These are phyloP conservation scores for Yamadazyma endophytica DNA, from an alignment of 805 yeast genomes.

Conservation along the genomic window DNA sequence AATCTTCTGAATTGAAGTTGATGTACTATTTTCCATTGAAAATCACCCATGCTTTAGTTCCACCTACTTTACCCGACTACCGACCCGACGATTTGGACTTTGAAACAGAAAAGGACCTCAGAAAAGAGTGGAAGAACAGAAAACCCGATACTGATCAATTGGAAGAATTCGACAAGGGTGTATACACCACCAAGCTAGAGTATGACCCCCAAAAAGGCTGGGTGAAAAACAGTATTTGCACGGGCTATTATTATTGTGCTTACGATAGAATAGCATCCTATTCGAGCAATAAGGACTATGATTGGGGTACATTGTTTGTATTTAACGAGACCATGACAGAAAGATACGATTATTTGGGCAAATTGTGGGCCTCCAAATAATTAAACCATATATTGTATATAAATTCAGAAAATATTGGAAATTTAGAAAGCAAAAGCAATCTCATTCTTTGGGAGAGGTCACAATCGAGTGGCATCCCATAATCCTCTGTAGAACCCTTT, in stretches of 20 bases:
- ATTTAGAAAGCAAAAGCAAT: neutral
- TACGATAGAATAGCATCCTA: constrained; percentile 23
- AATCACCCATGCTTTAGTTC: constrained; percentile 35
- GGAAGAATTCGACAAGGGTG: constrained; percentile 9
- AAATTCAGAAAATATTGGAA: neutral
- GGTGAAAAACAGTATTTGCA: constrained; percentile 32
- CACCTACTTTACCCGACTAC: constrained; percentile 32
- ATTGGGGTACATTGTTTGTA: constrained; percentile 20
- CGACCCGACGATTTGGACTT: constrained; percentile 15
- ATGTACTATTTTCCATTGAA: constrained; percentile 25
- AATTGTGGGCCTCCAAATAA: constrained; percentile 26
- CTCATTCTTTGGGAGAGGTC: constrained; percentile 5
- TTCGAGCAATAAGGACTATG: constrained; percentile 9
- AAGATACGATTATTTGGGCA: constrained; percentile 27
- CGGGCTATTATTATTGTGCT: constrained; percentile 38
- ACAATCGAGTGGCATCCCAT: constrained; percentile 22
- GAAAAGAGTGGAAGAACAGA: constrained; percentile 17
- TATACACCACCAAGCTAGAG: constrained; percentile 9
- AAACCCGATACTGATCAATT: constrained; percentile 31
- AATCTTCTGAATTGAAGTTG: constrained; percentile 11
- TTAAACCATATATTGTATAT: neutral
- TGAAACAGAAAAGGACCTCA: constrained; percentile 14
- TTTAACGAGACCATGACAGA: constrained; percentile 12
- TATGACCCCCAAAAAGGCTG: constrained; percentile 41
- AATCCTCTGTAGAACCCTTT: constrained; percentile 15